Conservation (phyloP, 176 grass and related monocot species). For the Triticum urartu region DNA sequence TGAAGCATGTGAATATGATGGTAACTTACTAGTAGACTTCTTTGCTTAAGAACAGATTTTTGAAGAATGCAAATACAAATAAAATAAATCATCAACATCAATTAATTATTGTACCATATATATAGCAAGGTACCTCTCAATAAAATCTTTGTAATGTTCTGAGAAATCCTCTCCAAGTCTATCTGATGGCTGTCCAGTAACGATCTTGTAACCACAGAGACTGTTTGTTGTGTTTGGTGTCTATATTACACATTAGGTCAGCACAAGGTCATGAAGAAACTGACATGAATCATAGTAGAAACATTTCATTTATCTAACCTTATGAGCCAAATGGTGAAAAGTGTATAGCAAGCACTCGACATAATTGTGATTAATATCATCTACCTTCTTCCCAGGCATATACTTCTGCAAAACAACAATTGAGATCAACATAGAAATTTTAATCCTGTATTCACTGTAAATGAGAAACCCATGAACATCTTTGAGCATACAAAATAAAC, state of each 20-base stretch:
- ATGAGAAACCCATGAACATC: not conserved
- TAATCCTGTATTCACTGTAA: not conserved
- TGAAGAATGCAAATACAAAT: conserved; percentile 2
- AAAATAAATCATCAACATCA: conserved; percentile 5
- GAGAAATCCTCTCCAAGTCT: conserved; percentile 98
- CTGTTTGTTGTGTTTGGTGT: conserved; percentile 98
- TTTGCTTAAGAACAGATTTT: not conserved
- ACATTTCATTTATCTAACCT: conserved; percentile 54
- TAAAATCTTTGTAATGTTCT: conserved; percentile 89
- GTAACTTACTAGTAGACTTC: conserved; percentile 12
- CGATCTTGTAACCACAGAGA: conserved; percentile 98
- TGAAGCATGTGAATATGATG: conserved; percentile 23
- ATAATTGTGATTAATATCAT: conserved; percentile 84
- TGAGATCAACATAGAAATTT: not conserved
- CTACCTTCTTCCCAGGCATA: conserved; percentile 88
- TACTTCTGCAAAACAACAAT: conserved; percentile 68
- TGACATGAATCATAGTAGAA: conserved; percentile 26
- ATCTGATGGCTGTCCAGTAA: conserved; percentile 97
- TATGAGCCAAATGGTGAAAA: conserved; percentile 94
- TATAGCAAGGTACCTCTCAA: conserved; percentile 58
- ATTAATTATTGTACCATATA: not conserved
- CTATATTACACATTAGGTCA: conserved; percentile 51
- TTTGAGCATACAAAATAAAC: conserved; percentile 12
- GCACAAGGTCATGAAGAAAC: conserved; percentile 24
- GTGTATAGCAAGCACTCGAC: conserved; percentile 90